These are phyloP conservation scores for Termitomyces titanicus DNA, from an alignment of 768 basidiomycete genomes.

Conservation along the genomic window DNA sequence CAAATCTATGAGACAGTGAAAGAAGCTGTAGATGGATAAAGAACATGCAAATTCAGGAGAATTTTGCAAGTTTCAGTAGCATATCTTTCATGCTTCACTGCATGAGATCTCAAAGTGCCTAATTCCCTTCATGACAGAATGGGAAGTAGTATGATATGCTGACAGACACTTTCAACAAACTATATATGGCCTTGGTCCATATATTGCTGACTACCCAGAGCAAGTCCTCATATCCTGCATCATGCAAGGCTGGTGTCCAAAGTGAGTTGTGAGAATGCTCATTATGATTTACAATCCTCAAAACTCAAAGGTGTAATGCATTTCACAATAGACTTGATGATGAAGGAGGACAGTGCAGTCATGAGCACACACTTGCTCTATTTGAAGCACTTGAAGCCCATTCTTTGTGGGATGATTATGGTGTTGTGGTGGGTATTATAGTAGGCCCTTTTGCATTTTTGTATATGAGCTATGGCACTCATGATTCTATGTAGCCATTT, in stretches of 20 bases:
- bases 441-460: no score
- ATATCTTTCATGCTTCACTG: background rate
- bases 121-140: background rate
- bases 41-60: background rate
- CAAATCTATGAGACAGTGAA: no score
- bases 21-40: no score
- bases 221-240: background rate
- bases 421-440: no score
- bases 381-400: background rate
- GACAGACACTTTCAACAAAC: background rate
- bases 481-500: no score
- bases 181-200: background rate
- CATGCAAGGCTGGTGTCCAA: background rate
- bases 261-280: background rate
- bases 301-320: background rate
- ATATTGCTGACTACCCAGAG: background rate
- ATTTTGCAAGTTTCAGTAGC: background rate
- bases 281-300: background rate
- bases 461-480: no score
- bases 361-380: constrained; percentile 16
- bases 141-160: background rate
- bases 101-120: background rate
- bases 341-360: background rate
- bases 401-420: no score
- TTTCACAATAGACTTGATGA: background rate